A percentile compares a stretch with the other conserved stretches of the same genome.
Evolutionary conservation across 192 early-diverging fungal genomes (phyloP).

Genomic region (Dimargaris xerosporica): DNA sequence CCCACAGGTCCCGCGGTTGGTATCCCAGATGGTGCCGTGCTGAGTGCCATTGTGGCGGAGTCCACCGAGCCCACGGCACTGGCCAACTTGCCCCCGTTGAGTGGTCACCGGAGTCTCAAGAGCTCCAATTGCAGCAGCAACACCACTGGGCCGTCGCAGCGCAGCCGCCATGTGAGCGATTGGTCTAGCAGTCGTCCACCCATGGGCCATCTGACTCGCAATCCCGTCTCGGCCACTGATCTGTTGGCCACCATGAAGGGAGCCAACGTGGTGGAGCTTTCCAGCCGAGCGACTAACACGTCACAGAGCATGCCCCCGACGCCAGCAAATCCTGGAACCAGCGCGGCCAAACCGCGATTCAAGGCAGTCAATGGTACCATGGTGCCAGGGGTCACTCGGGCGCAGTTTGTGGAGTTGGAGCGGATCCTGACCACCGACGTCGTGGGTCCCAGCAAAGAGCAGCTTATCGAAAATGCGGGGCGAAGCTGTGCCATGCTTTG

Average conservation of each 20-base stretch:
- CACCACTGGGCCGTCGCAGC: no score
- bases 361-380: background rate
- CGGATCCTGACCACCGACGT: conserved; percentile 30
- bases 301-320: background rate
- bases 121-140: no score
- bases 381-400: conserved; percentile 3
- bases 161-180: no score
- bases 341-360: background rate
- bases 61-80: background rate
- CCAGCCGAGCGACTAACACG: background rate
- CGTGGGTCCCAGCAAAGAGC: conserved; percentile 43
- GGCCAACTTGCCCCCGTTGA: background rate
- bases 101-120: background rate
- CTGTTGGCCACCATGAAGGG: no score
- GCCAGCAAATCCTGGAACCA: background rate
- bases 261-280: background rate
- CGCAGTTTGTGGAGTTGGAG: conserved; percentile 3
- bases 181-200: no score
- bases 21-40: background rate
- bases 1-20: background rate
- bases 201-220: no score
- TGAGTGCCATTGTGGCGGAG: no score
- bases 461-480: conserved; percentile 70
- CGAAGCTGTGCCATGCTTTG: conserved; percentile 53
- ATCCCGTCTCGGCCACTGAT: no score